A percentile compares a stretch with the other conserved stretches of the same genome.
Evolutionary conservation across 2,329 filamentous ascomycete genomes (phyloP).

Genomic region (Cercospora brassicicola): DNA sequence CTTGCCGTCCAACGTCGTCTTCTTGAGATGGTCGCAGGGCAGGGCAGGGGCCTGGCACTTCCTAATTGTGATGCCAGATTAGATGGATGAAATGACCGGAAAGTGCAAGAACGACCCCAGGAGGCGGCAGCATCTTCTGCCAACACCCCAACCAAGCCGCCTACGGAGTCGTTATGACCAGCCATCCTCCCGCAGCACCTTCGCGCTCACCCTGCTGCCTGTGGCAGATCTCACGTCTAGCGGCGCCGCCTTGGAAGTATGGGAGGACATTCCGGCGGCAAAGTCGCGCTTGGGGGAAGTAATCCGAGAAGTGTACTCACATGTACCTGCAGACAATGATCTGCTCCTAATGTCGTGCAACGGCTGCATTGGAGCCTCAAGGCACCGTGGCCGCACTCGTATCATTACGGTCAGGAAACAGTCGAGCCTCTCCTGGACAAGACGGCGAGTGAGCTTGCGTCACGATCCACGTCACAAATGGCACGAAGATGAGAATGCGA

Average conservation of each 20-base stretch:
- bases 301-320: conserved; percentile 24
- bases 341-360: conserved; percentile 20
- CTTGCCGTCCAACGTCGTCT: background rate
- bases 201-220: conserved; percentile 5
- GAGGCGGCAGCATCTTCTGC: background rate
- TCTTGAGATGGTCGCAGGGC: background rate
- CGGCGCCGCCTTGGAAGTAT: conserved; percentile 20
- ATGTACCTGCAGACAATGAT: conserved; percentile 29
- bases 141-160: background rate
- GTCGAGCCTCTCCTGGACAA: background rate
- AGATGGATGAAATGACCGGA: background rate
- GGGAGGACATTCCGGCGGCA: conserved; percentile 27
- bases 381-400: background rate
- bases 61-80: background rate
- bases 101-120: background rate
- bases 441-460: background rate
- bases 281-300: conserved; percentile 22
- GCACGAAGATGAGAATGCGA: background rate
- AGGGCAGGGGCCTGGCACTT: background rate
- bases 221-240: conserved; percentile 22
- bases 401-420: background rate
- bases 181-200: conserved; percentile 8
- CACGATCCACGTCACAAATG: conserved; percentile 4
- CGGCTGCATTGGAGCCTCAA: background rate
- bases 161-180: background rate